Conservation (phyloP, 1,284 basidiomycete species). For the Irpex rosettiformis region DNA sequence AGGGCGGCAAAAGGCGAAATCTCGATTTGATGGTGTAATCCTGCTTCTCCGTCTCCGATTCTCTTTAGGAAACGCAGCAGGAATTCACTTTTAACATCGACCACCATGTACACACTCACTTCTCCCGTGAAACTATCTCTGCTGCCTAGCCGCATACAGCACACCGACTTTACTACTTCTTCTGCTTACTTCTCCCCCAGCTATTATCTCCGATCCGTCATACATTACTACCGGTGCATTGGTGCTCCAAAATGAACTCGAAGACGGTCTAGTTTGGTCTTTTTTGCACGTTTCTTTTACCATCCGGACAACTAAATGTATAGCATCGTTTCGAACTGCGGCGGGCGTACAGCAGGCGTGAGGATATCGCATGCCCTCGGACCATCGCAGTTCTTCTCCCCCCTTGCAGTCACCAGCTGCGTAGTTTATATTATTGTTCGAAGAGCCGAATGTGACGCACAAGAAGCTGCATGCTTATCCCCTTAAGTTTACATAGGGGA, state of each 20-base stretch:
- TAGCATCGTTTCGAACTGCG: not conserved
- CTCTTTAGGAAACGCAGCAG: constrained; percentile 1
- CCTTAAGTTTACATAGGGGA: not conserved
- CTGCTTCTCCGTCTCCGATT: not conserved
- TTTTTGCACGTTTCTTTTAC: not conserved
- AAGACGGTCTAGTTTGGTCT: not conserved
- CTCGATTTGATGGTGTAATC: constrained; percentile 3
- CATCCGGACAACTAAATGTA: not conserved
- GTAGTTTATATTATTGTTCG: not conserved
- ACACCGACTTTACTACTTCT: too few relatives aligned
- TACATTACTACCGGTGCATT: too few relatives aligned
- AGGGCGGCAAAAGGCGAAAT: not conserved
- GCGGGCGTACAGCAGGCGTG: not conserved
- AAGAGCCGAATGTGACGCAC: not conserved
- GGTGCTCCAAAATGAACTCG: not conserved
- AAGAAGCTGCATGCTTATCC: not conserved
- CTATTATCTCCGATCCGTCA: too few relatives aligned
- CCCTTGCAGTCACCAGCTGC: not conserved
- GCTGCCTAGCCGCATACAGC: too few relatives aligned
- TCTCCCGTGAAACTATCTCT: not conserved
- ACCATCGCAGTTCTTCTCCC: not conserved
- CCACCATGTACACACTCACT: not conserved
- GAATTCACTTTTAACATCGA: not conserved
- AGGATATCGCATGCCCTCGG: not conserved
- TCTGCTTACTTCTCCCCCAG: too few relatives aligned